phyloP scores from a whole-genome alignment of 441 rosid species.

The Croton setiger region DNA sequence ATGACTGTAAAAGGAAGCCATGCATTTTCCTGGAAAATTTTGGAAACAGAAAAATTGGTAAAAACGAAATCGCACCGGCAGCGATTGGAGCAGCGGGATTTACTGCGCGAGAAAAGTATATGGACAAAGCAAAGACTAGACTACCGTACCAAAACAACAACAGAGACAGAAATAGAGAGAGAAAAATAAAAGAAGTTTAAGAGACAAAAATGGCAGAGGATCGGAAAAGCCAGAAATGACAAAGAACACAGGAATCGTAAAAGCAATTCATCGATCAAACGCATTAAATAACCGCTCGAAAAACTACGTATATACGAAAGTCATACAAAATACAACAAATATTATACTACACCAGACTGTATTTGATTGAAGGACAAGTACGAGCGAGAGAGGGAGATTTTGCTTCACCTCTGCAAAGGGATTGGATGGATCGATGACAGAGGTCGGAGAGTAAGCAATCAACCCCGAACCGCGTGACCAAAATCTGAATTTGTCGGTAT shows the following conservation, averaged over 20 bases:
- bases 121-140: constrained; percentile 27
- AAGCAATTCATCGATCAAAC: constrained; percentile 21
- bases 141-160: constrained; percentile 14
- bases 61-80: not conserved
- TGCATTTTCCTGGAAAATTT: constrained; percentile 21
- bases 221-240: constrained; percentile 37
- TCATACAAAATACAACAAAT: not conserved
- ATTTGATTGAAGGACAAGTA: not conserved
- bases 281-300: constrained; percentile 12
- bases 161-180: constrained; percentile 11
- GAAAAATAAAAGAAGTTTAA: constrained; percentile 12
- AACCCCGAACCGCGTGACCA: constrained; percentile 34
- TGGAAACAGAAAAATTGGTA: constrained; percentile 9
- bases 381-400: not conserved
- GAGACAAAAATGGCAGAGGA: constrained; percentile 39
- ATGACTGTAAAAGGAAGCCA: constrained; percentile 12
- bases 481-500: not conserved
- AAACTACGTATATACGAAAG: not conserved
- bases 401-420: constrained; percentile 15
- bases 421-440: not conserved
- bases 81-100: constrained; percentile 15
- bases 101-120: constrained; percentile 21
- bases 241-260: constrained; percentile 30
- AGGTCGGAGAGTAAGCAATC: constrained; percentile 17
- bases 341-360: not conserved